phyloP scores from a whole-genome alignment of 371 early-diverging fungal species.

The Umbelopsis sp. region DNA sequence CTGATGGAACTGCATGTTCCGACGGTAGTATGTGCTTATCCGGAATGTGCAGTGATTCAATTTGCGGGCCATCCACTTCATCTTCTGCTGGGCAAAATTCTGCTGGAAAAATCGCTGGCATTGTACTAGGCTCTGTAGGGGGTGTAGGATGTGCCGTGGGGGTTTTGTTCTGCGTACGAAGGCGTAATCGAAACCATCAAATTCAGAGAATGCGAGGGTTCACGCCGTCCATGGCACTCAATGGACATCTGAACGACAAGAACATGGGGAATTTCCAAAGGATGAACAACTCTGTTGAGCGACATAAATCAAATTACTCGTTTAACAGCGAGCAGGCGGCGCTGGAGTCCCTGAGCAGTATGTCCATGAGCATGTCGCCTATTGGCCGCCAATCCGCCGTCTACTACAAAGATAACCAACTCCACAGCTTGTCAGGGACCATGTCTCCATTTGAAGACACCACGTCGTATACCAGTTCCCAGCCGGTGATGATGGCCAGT shows the following conservation, averaged over 20 bases:
- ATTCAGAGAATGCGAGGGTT: constrained; percentile 2
- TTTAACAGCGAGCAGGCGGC: constrained; percentile 14
- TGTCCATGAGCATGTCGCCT: constrained; percentile 14
- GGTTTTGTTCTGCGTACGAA: not conserved
- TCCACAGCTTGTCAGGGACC: constrained; percentile 9
- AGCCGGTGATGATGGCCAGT: not conserved
- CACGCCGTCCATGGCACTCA: constrained; percentile 15
- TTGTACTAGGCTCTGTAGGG: constrained; percentile 2
- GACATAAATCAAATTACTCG: constrained; percentile 4
- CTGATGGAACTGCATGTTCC: constrained; percentile 8
- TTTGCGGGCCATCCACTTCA: not conserved
- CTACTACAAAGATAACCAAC: constrained; percentile 8
- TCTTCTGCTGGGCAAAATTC: not conserved
- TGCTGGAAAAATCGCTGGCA: constrained; percentile 4
- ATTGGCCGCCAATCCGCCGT: constrained; percentile 4
- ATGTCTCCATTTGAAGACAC: constrained; percentile 6
- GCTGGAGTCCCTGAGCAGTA: not conserved
- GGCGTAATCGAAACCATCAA: not conserved
- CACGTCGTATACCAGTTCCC: not conserved
- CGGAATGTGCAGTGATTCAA: not conserved
- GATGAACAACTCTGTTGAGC: not conserved
- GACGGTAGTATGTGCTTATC: not conserved
- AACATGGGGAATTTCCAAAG: not conserved
- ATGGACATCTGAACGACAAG: constrained; percentile 12
- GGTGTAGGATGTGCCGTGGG: constrained; percentile 3